These are phyloP conservation scores for Pseudomonodictys pantanalensis DNA, from an alignment of 495 filamentous ascomycete genomes.

Conservation along the genomic window DNA sequence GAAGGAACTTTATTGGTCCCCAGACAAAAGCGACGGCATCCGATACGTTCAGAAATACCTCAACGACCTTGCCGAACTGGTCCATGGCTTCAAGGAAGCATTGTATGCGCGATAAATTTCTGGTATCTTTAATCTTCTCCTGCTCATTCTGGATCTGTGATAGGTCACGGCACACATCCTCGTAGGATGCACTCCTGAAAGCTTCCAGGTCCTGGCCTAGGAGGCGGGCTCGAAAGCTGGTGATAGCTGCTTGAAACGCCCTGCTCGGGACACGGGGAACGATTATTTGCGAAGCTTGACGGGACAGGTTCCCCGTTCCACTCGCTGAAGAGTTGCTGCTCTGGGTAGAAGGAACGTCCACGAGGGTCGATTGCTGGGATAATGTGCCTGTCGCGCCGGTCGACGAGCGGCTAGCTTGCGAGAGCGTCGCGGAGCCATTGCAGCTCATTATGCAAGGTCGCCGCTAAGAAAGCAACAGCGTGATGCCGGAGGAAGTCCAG, in stretches of 20 bases:
- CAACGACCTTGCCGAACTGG: slow-evolving; percentile 14
- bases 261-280: no score
- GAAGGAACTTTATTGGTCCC: slow-evolving; percentile 30
- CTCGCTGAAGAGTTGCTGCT: no score
- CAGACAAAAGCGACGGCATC: slow-evolving; percentile 23
- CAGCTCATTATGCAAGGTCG: no score
- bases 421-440: background rate
- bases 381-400: background rate
- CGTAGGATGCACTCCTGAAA: slow-evolving; percentile 14
- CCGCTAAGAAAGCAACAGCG: no score
- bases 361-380: background rate
- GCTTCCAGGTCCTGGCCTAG: slow-evolving; percentile 8
- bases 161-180: slow-evolving; percentile 8
- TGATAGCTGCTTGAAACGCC: slow-evolving; percentile 7
- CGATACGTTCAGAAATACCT: slow-evolving; percentile 18
- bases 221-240: slow-evolving; percentile 19
- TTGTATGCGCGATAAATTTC: slow-evolving; percentile 5
- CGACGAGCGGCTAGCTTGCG: background rate
- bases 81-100: slow-evolving; percentile 26
- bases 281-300: no score
- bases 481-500: no score
- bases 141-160: slow-evolving; percentile 19
- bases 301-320: background rate
- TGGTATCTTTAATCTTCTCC: slow-evolving; percentile 9
- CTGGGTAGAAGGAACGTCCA: background rate